Percentiles rank a stretch among this genome's conserved stretches.
phyloP scores from a whole-genome alignment of 1,284 basidiomycete species.

The Heliocybe sulcata region DNA sequence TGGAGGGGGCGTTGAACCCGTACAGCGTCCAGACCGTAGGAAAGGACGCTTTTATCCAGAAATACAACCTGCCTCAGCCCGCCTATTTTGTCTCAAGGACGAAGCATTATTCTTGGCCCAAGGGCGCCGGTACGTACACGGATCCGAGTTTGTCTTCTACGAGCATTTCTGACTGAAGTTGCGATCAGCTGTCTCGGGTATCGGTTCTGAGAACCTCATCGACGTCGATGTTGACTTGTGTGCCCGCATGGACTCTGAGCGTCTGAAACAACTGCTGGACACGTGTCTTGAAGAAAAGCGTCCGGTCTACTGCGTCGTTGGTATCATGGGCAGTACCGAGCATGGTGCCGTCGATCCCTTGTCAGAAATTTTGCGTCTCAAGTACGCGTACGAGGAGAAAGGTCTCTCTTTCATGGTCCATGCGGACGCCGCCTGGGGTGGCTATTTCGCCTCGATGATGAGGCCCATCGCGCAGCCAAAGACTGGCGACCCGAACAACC shows the following conservation, averaged over 20 bases:
- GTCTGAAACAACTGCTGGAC: slow-evolving; percentile 23
- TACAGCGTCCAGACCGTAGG: slow-evolving; percentile 30
- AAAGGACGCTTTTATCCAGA: slow-evolving; percentile 23
- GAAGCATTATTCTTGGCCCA: slow-evolving; percentile 43
- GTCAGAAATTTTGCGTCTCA: slow-evolving; percentile 27
- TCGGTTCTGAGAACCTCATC: slow-evolving; percentile 32
- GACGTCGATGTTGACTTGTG: slow-evolving; percentile 27
- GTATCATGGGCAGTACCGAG: slow-evolving; percentile 37
- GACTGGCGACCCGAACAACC: slow-evolving; percentile 8
- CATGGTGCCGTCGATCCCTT: slow-evolving; percentile 37
- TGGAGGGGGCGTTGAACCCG: slow-evolving; percentile 17
- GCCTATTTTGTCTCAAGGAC: slow-evolving; percentile 25
- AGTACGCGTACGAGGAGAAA: slow-evolving; percentile 22
- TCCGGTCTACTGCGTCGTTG: slow-evolving; percentile 36
- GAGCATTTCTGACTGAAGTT: slow-evolving; percentile 7
- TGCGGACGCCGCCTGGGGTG: slow-evolving; percentile 39
- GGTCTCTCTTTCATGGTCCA: slow-evolving; percentile 36
- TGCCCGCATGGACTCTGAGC: slow-evolving; percentile 27
- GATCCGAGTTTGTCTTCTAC: slow-evolving; percentile 3
- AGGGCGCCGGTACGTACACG: slow-evolving; percentile 29
- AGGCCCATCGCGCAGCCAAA: background rate
- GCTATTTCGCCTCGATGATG: slow-evolving; percentile 34
- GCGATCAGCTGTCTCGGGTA: slow-evolving; percentile 30
- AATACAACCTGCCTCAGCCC: slow-evolving; percentile 18
- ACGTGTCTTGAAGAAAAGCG: slow-evolving; percentile 20